A percentile compares a stretch with the other conserved stretches of the same genome.
Evolutionary conservation across 306 rosid species (phyloP).

Genomic region (Citrullus amarus): DNA sequence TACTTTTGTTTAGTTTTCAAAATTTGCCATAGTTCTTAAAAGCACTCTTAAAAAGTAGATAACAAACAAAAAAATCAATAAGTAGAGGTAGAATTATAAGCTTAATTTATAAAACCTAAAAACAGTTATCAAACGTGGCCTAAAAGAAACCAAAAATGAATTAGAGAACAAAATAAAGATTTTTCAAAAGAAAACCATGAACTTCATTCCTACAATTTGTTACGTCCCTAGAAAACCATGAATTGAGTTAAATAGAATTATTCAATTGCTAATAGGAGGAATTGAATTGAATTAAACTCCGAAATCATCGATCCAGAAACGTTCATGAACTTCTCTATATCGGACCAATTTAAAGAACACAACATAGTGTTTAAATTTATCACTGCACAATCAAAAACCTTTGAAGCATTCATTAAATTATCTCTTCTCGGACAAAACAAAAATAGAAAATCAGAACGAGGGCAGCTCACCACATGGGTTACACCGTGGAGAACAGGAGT

Average conservation of each 20-base stretch:
- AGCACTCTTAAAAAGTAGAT: too few relatives aligned
- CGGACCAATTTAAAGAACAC: background rate
- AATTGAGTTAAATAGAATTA: background rate
- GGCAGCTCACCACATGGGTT: constrained; percentile 57
- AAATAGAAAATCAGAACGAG: background rate
- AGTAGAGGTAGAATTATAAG: too few relatives aligned
- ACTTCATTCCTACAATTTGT: background rate
- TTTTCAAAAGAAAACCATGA: too few relatives aligned
- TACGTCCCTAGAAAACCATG: background rate
- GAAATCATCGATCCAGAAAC: background rate
- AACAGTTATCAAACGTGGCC: too few relatives aligned
- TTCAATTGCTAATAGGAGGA: background rate
- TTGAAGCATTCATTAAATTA: background rate
- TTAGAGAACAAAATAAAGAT: too few relatives aligned
- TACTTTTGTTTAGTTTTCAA: too few relatives aligned
- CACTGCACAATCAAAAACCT: background rate
- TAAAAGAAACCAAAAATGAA: too few relatives aligned
- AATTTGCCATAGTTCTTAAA: too few relatives aligned
- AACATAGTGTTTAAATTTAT: background rate
- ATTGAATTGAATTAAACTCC: background rate
- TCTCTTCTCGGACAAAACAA: background rate
- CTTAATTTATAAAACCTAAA: too few relatives aligned
- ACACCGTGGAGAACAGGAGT: constrained; percentile 64
- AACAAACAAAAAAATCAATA: too few relatives aligned
- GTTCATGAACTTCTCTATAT: background rate